These are phyloP conservation scores for Knufia petricola DNA, from an alignment of 2,329 filamentous ascomycete species.

Conservation along the genomic window DNA sequence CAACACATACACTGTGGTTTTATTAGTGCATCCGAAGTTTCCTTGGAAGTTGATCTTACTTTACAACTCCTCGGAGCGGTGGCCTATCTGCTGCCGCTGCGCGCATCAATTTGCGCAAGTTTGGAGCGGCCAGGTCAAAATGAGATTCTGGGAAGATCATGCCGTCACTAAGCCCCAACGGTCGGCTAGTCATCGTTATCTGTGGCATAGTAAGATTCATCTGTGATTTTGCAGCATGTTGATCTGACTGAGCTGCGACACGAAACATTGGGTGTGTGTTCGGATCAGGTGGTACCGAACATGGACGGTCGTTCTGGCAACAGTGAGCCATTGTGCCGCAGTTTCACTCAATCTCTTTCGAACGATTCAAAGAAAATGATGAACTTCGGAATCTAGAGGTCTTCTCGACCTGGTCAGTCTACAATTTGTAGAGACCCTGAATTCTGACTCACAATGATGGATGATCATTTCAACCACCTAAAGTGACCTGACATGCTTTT, in stretches of 20 bases:
- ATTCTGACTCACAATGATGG: too few species aligned
- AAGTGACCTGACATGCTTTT: too few species aligned
- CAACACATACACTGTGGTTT: background rate
- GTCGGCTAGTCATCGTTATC: background rate
- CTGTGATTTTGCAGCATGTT: background rate
- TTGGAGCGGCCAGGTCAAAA: background rate
- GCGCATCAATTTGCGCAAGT: background rate
- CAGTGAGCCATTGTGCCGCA: too few species aligned
- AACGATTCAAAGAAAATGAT: too few species aligned
- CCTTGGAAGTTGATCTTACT: background rate
- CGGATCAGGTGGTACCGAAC: background rate
- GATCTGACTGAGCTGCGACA: background rate
- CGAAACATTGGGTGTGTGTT: background rate
- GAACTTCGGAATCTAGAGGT: too few species aligned
- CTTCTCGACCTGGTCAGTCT: too few species aligned
- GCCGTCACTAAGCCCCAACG: background rate
- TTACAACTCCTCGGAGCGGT: background rate
- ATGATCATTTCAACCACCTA: too few species aligned
- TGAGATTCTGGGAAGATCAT: slow-evolving; percentile 1
- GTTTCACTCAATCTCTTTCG: too few species aligned
- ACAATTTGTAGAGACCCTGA: too few species aligned
- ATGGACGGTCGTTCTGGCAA: background rate
- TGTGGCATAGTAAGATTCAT: background rate
- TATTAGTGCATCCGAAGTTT: background rate
- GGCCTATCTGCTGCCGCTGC: background rate